These are phyloP conservation scores for Kwoniella newhampshirensis DNA, from an alignment of 768 basidiomycete species.

Conservation along the genomic window DNA sequence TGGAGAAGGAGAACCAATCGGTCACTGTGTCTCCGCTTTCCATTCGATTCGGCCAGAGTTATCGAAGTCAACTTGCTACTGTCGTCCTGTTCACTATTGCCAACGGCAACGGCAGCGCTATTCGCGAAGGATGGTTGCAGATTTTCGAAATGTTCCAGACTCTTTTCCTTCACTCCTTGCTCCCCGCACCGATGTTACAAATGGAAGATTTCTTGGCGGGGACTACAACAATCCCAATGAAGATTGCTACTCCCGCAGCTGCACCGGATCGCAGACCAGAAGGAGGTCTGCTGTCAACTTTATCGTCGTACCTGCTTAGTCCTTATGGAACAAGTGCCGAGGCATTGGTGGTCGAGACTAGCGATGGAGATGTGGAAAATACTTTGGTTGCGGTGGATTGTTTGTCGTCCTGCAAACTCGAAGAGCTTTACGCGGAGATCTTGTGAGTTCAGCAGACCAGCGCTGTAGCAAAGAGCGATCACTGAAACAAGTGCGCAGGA, in stretches of 20 bases:
- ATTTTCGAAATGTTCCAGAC: slow-evolving; percentile 99
- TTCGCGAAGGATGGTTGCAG: slow-evolving; percentile 93
- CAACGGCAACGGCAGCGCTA: slow-evolving; percentile 88
- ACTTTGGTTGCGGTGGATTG: slow-evolving; percentile 95
- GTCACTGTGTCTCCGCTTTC: slow-evolving; percentile 89
- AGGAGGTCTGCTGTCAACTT: slow-evolving; percentile 85
- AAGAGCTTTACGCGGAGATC: slow-evolving; percentile 91
- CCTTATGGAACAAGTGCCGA: slow-evolving; percentile 79
- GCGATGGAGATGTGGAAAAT: slow-evolving; percentile 83
- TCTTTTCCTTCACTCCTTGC: slow-evolving; percentile 85
- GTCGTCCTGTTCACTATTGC: slow-evolving; percentile 97
- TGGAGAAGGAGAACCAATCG: slow-evolving; percentile 84
- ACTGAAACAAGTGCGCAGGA: too few species aligned
- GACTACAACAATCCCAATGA: slow-evolving; percentile 84
- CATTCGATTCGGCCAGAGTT: slow-evolving; percentile 89
- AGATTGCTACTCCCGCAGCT: slow-evolving; percentile 65
- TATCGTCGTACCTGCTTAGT: slow-evolving; percentile 95
- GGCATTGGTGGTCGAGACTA: slow-evolving; percentile 78
- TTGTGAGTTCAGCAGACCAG: slow-evolving; percentile 63
- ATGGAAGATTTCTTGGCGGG: slow-evolving; percentile 99
- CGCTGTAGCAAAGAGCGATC: too few species aligned
- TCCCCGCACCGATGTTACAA: slow-evolving; percentile 86
- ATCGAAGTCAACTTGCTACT: slow-evolving; percentile 91
- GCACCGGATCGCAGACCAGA: slow-evolving; percentile 63
- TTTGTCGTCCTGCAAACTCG: slow-evolving; percentile 85